Evolutionary conservation across 495 filamentous ascomycete genomes (phyloP), one percentile per base, ranked within the genome.

Genomic region (Penicillium macrosclerotiorum): DNA sequence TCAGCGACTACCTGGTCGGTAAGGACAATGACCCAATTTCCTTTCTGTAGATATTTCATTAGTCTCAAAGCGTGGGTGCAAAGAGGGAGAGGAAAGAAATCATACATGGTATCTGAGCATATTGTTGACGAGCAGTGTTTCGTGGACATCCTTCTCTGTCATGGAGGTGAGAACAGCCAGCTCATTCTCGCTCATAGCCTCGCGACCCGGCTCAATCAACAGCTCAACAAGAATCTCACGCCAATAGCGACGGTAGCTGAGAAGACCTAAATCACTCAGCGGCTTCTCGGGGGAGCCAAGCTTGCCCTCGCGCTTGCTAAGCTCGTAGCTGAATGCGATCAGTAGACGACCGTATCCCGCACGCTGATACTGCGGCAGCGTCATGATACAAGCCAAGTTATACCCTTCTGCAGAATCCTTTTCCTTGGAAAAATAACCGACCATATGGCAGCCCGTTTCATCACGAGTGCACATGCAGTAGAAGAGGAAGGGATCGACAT

Each of bases 391-490:
- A 12, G 93, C 94, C 14, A 98, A 82, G 67, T 98, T 98, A 73
- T 97, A 98, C 16, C 87, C 89, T 40, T 97, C 93, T 1, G 89
- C 89, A 24, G 84, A 89, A 62, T 97, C 94, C 51, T 98, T 98
- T 69, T 98, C 93, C 63, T 98, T 98, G 54, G 86, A 92, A 65
- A 98, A 98, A 62, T 95, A 98, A 42, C 93, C 93, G 38, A 97
- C 88, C 0, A 98, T 76, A 60, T 97, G 93, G 61, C 85, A 92
- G 8, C 93, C 93, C 37, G 85, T 85, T 35, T 88, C 85, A 47
- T 89, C 87, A 42, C 90, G 81, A 11, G 82, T 86, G 40, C 82
- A 86, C 93, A 98, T 98, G 78, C 91, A 92, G 71, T 98, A 98
- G 75, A 97, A 98, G 8, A 97, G 72, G 68, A 98, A 98, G 7